A percentile compares a stretch with the other conserved stretches of the same genome.
These are phyloP conservation scores for Maudiozyma barnettii DNA, from an alignment of 805 yeast genomes.

Conservation along the genomic window DNA sequence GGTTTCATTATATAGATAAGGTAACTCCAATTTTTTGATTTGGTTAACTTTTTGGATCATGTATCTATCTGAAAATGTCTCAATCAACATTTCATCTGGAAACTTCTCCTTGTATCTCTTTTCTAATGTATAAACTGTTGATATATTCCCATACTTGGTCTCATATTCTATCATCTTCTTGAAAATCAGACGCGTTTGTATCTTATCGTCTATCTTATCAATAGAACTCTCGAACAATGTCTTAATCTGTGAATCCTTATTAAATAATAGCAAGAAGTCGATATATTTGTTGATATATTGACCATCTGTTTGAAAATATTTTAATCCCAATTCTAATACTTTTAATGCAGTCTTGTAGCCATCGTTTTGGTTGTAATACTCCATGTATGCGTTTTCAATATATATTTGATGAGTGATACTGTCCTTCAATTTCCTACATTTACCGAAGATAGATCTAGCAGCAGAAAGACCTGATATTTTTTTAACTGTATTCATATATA, in stretches of 20 bases:
- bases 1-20: conserved; percentile 17
- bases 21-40: conserved; percentile 28
- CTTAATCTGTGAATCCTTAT: conserved; percentile 66
- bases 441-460: conserved; percentile 63
- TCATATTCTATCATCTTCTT: conserved; percentile 60
- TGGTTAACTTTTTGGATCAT: conserved; percentile 29
- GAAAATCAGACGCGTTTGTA: conserved; percentile 39
- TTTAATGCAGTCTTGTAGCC: conserved; percentile 61
- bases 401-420: conserved; percentile 64
- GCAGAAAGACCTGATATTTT: conserved; percentile 58
- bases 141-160: conserved; percentile 57
- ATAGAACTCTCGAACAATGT: conserved; percentile 74
- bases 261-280: conserved; percentile 56
- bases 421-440: conserved; percentile 49
- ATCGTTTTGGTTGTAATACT: conserved; percentile 48
- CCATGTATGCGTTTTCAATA: conserved; percentile 75
- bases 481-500: conserved; percentile 62
- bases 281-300: conserved; percentile 61
- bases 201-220: conserved; percentile 32
- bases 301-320: conserved; percentile 41
- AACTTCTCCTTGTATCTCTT: conserved; percentile 55
- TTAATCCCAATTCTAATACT: conserved; percentile 73
- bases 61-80: conserved; percentile 32
- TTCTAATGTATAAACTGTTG: conserved; percentile 57
- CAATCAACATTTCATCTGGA: conserved; percentile 42